These are phyloP conservation scores for Musa acuminata DNA, from an alignment of 176 grass and related monocot genomes.

Conservation along the genomic window DNA sequence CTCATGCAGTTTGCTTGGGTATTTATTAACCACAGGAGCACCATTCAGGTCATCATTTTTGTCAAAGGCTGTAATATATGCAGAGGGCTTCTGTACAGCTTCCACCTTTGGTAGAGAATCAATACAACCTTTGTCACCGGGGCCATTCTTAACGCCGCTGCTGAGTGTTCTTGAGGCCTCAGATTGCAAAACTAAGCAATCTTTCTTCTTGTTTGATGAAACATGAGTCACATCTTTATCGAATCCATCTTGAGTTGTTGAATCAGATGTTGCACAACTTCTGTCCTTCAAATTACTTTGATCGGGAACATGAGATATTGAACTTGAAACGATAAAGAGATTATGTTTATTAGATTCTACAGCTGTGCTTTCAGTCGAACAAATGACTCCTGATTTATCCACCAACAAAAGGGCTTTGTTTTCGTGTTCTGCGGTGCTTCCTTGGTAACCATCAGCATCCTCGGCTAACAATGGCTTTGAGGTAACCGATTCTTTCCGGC, in stretches of 20 bases:
- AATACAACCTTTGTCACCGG: constrained; percentile 12
- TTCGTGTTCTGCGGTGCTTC: neutral
- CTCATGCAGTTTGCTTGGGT: constrained; percentile 79
- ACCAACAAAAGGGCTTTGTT: neutral
- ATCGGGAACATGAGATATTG: neutral
- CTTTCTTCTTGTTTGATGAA: neutral
- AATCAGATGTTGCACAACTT: neutral
- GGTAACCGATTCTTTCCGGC: neutral
- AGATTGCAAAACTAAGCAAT: neutral
- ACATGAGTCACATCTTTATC: neutral
- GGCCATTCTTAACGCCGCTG: neutral
- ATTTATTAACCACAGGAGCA: constrained; percentile 29
- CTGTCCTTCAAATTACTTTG: neutral
- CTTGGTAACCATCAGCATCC: neutral
- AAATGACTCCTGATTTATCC: neutral
- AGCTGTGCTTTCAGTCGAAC: constrained; percentile 25
- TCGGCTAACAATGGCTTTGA: neutral
- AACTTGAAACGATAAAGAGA: constrained; percentile 4
- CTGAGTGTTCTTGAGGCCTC: neutral
- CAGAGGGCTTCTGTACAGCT: constrained; percentile 39
- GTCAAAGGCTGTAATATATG: constrained; percentile 76
- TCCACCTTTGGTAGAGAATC: constrained; percentile 11
- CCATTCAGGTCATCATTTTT: constrained; percentile 35
- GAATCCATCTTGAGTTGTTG: neutral
- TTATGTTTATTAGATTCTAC: constrained; percentile 13